Evolutionary conservation across 2,329 filamentous ascomycete species (phyloP), one percentile per base, ranked within the genome.

Genomic region (Biscogniauxia mediterranea): DNA sequence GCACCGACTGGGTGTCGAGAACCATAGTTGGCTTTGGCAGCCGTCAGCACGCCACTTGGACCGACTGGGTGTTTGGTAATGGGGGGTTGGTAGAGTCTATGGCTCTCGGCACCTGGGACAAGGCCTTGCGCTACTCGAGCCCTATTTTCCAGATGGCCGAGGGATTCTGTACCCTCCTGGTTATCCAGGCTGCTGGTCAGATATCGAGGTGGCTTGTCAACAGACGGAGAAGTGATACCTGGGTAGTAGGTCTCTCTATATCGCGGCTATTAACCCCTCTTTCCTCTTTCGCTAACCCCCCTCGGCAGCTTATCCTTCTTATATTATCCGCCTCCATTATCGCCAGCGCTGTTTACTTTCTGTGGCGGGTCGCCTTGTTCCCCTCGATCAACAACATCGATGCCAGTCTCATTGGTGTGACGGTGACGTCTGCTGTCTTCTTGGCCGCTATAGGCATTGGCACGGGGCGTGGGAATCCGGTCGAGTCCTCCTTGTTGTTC

Each of bases 201-300:
- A 93, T 98, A 67, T 96, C 95, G 20, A 86, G 92, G 75, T 98
- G 93, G 89, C 85, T 98, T 28, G 94, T 98, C 59, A 98, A 98
- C 78, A 83, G 91, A 71, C 93, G 94, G 70, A 87, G 92, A 71
- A 96, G 93, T 71, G 95, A 99, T 78, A 96, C 89, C 64, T 98
- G 94, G 95, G 92, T 98, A 86, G 92, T 95, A 81, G 76, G 89
- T 82, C 2, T 52, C 50, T 58, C 28, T 7, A 19, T 57, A 19
- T 55, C 61, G 20, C 54, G 51, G 25, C 52, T 55, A 58, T 13
- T 62, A 20, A 54, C 23, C 23, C 23, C 23, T 32, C 8, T 57
- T 52, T 51, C 42, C 5, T 5, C 25, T 20, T 23, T 17, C 68
- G 64, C 77, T 82, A 70, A 83, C 65, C 54, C 63, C 26, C 9